phyloP scores from a whole-genome alignment of 1,284 basidiomycete species.

The Ganoderma lucidum region DNA sequence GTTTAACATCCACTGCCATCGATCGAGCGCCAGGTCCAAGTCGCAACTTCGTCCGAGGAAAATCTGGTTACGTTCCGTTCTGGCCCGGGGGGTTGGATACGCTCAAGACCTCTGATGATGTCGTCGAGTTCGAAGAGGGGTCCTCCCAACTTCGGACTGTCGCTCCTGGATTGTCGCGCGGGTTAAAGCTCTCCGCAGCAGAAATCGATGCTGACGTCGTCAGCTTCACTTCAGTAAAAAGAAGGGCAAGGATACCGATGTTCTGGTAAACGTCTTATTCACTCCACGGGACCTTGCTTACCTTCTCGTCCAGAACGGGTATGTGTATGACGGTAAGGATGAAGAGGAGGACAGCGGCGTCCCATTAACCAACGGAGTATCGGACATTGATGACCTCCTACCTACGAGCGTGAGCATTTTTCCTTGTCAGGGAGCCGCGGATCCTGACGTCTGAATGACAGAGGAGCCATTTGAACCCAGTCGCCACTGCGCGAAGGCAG shows the following conservation, averaged over 20 bases:
- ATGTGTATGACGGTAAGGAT: not conserved
- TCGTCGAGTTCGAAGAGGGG: slow-evolving; percentile 43
- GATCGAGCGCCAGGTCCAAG: slow-evolving; percentile 82
- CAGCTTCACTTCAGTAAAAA: slow-evolving; percentile 32
- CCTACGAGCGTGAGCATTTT: slow-evolving; percentile 75
- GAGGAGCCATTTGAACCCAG: slow-evolving; percentile 63
- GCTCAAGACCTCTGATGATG: slow-evolving; percentile 47
- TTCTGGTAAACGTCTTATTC: slow-evolving; percentile 4
- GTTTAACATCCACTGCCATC: slow-evolving; percentile 84
- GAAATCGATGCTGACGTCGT: slow-evolving; percentile 49
- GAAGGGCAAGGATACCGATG: not conserved
- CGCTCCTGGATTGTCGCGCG: slow-evolving; percentile 71
- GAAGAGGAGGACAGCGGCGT: slow-evolving; percentile 21
- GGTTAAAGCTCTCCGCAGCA: slow-evolving; percentile 64
- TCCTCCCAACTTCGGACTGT: slow-evolving; percentile 62
- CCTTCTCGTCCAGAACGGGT: not conserved
- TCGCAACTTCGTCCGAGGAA: slow-evolving; percentile 90
- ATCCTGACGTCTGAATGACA: slow-evolving; percentile 17
- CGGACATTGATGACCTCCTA: slow-evolving; percentile 84
- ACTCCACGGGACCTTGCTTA: not conserved
- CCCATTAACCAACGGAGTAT: slow-evolving; percentile 33
- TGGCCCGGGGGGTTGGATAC: slow-evolving; percentile 89
- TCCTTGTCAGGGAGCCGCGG: not conserved
- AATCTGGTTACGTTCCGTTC: slow-evolving; percentile 92
- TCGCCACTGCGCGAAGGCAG: slow-evolving; percentile 49